Base-by-base conservation (phyloP, 768 basidiomycete genomes). In the Auricularia heimuer region DNA sequence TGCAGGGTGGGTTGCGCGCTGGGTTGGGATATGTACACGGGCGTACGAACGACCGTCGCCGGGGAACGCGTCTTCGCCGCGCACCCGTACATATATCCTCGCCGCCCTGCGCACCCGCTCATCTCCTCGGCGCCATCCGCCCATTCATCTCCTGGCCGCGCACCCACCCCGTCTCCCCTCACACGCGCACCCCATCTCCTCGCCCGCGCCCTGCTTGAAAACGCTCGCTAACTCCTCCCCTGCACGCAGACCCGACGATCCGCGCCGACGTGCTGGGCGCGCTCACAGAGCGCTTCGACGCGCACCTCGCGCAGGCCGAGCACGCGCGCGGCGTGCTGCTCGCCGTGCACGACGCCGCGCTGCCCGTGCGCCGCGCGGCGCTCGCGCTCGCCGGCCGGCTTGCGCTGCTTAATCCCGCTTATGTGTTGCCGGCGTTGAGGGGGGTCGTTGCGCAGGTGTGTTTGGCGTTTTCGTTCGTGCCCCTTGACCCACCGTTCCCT, bases 381-480 rank as follows among this genome's bases (percentile, higher is more conserved):
- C 92, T 98, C 62, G 77, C 78, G 29, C 81, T 98, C 67, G 98
- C 98, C 66, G 97, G 97, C 1, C 87, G 97, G 36, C 83, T 99
- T 29, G 92, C 95, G 2, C 7, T 24, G 21, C 85, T 87, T 69
- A 99, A 99, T 71, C 97, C 97, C 0, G 97, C 97, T 12, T 98
- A 98, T 78, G 94, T 99, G n/a, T 97, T 99, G 89, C 96, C 97
- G 11, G 94, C 94, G 3, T 79, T 99, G 24, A 84, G 97, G 61
- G 93, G 94, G 3, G 94, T 90, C 2, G 87, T 94, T 62, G 80
- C 80, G 86, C 56, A 60, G 29, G 56, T 60, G 14, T 34, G 56
- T 33, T 18, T 51, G 14, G 47, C 6, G 10, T 29, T 21, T 16
- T 51, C 14, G 47, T 51, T 51, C 21, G 4, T 16, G 47, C 39